Evolutionary conservation across 441 rosid species (phyloP).

Genomic region (Aleurites moluccanus): DNA sequence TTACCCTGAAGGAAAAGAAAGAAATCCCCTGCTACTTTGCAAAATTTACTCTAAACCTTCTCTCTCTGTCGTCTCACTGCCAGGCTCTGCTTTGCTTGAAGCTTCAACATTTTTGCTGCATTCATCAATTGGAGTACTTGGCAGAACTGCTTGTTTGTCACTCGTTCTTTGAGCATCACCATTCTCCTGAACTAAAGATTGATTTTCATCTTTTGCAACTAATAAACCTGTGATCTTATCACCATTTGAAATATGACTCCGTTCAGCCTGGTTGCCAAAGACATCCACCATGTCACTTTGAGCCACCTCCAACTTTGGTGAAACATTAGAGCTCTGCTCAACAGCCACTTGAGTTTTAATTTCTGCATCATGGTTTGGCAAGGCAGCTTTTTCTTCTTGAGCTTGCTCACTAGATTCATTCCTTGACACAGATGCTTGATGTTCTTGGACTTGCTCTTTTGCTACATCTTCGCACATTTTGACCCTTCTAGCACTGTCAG

Average conservation of each 20-base stretch:
- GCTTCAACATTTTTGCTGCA: conserved; percentile 32
- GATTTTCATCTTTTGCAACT: conserved; percentile 20
- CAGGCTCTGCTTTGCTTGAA: conserved; percentile 28
- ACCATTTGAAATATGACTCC: conserved; percentile 25
- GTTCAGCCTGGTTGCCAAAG: conserved; percentile 24
- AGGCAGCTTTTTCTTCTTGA: conserved; percentile 27
- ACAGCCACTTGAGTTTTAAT: conserved; percentile 26
- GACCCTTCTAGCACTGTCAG: conserved; percentile 28
- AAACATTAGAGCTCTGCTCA: conserved; percentile 28
- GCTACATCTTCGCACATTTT: conserved; percentile 29
- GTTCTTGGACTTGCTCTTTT: conserved; percentile 37
- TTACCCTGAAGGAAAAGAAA: neutral
- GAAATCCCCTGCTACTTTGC: conserved; percentile 11
- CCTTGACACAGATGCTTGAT: conserved; percentile 26
- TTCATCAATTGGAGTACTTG: conserved; percentile 15
- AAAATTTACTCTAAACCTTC: conserved; percentile 17
- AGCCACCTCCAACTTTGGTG: conserved; percentile 23
- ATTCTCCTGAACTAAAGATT: conserved; percentile 25
- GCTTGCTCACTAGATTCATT: conserved; percentile 26
- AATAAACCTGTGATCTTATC: conserved; percentile 17
- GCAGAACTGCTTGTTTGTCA: conserved; percentile 2
- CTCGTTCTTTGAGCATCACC: conserved; percentile 3
- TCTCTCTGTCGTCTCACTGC: conserved; percentile 20
- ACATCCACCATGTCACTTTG: conserved; percentile 23
- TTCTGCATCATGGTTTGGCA: conserved; percentile 31